Percentiles rank a stretch among this genome's conserved stretches.
Evolutionary conservation across 108 stramenopile species (phyloP).

Genomic region (Hondaea fermentalgiana): DNA sequence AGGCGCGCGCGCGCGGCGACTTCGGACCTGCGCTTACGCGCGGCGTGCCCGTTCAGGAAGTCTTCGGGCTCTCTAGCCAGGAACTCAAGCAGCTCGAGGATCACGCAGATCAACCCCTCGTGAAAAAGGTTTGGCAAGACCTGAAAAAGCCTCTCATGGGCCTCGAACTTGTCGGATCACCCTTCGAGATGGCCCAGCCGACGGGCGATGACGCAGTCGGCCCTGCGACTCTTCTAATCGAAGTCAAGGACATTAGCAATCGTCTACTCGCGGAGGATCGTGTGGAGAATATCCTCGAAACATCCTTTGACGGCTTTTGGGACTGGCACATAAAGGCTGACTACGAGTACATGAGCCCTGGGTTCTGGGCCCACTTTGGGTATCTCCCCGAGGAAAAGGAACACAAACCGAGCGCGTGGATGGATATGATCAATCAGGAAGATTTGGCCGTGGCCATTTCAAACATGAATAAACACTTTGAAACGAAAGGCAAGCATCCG

Average conservation of each 20-base stretch:
- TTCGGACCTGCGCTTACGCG: too few species aligned
- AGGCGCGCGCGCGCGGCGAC: too few species aligned
- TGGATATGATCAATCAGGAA: background rate
- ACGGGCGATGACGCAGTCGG: too few species aligned
- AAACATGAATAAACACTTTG: background rate
- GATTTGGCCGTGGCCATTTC: background rate
- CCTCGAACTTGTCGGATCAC: too few species aligned
- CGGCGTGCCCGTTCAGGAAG: too few species aligned
- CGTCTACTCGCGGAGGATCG: background rate
- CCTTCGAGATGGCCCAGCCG: too few species aligned
- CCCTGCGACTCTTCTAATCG: background rate
- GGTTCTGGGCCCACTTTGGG: background rate
- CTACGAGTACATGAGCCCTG: constrained; percentile 1
- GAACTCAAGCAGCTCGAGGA: too few species aligned
- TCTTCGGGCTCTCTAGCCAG: too few species aligned
- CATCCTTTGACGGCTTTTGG: constrained; percentile 13
- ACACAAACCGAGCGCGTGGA: constrained; percentile 7
- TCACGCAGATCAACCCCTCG: too few species aligned
- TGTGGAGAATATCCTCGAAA: background rate
- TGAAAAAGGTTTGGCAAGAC: too few species aligned
- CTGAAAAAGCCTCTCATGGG: too few species aligned
- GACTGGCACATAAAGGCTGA: constrained; percentile 14
- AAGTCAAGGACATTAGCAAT: background rate
- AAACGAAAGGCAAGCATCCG: background rate
- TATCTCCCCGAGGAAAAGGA: background rate